A percentile compares a stretch with the other conserved stretches of the same genome.
phyloP scores from a whole-genome alignment of 192 early-diverging fungal species.

The Entophlyctis helioformis region DNA sequence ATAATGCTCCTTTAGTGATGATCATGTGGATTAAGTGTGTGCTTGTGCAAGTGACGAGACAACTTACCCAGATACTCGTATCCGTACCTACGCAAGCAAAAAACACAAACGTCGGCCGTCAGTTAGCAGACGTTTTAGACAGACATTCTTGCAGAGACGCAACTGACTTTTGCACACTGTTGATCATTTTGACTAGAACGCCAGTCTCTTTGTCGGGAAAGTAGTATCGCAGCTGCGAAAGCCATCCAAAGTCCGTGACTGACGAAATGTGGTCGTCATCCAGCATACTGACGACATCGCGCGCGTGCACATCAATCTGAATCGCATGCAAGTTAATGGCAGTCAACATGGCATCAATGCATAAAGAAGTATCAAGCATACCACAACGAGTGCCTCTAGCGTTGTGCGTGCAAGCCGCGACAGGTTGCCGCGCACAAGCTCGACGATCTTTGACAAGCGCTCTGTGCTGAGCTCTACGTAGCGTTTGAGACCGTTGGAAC shows the following conservation, averaged over 20 bases:
- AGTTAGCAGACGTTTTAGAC: background rate
- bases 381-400: conserved; percentile 45
- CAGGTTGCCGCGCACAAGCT: conserved; percentile 42
- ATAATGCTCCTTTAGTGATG: no score
- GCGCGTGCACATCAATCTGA: conserved; percentile 50
- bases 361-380: conserved; percentile 12
- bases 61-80: conserved; percentile 54
- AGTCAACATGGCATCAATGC: background rate
- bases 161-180: conserved; percentile 39
- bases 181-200: conserved; percentile 49
- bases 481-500: conserved; percentile 28
- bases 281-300: conserved; percentile 37
- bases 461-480: conserved; percentile 35
- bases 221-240: conserved; percentile 47
- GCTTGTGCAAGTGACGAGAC: no score
- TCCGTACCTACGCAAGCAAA: conserved; percentile 31
- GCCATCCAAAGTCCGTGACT: conserved; percentile 38
- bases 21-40: no score
- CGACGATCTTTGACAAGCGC: conserved; percentile 35
- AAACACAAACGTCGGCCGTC: background rate
- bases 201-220: conserved; percentile 40
- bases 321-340: background rate
- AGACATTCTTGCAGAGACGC: background rate
- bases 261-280: conserved; percentile 29
- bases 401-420: conserved; percentile 31